Conservation (phyloP, 108 stramenopile species). For the Discostella stelligeroides region DNA sequence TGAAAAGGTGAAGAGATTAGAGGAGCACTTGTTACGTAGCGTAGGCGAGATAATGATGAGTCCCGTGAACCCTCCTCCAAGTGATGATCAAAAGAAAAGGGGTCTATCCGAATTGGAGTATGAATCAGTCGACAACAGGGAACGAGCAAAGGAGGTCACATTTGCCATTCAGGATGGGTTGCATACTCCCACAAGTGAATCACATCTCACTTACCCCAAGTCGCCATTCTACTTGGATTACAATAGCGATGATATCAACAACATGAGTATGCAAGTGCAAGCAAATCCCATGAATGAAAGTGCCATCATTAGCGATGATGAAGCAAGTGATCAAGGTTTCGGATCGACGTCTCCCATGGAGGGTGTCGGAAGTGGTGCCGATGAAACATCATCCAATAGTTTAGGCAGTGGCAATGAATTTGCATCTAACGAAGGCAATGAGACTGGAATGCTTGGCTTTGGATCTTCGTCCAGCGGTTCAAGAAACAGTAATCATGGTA, state of each 20-base stretch:
- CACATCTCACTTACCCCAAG: not conserved
- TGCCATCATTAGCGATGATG: slow-evolving; percentile 47
- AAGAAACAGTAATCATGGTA: not conserved
- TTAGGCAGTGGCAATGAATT: not conserved
- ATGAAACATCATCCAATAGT: not conserved
- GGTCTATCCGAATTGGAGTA: not conserved
- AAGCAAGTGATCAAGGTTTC: slow-evolving; percentile 10
- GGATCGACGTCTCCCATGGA: slow-evolving; percentile 7
- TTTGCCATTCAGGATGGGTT: slow-evolving; percentile 8
- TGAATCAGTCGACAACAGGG: not conserved
- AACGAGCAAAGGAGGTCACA: not conserved
- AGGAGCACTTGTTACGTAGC: slow-evolving; percentile 15
- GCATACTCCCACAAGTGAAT: slow-evolving; percentile 1
- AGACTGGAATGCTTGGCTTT: not conserved
- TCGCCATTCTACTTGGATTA: not conserved
- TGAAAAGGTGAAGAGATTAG: slow-evolving; percentile 7
- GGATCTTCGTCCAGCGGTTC: not conserved
- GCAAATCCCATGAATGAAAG: slow-evolving; percentile 40
- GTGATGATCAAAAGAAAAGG: not conserved
- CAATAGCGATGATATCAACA: not conserved
- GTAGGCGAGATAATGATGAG: not conserved
- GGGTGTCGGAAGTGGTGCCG: not conserved
- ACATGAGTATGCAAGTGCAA: slow-evolving; percentile 12
- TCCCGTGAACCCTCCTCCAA: not conserved
- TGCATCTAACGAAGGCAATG: not conserved